Evolutionary conservation across 2,329 filamentous ascomycete genomes (phyloP).

Genomic region (Bertia moriformis): DNA sequence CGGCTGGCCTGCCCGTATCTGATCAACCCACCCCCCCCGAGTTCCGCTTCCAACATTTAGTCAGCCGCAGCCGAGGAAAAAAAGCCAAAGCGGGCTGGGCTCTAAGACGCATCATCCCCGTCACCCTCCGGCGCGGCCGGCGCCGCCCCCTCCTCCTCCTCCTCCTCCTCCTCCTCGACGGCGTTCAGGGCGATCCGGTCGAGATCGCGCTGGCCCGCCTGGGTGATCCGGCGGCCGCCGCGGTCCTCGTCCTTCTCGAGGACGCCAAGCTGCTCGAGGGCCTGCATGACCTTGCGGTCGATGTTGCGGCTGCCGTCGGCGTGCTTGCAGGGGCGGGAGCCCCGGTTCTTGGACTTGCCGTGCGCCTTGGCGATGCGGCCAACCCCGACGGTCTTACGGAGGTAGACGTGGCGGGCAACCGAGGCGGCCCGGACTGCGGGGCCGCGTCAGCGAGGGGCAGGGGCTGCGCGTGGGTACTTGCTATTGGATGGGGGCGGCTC

Average conservation of each 20-base stretch:
- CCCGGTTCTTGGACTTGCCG: slow-evolving; percentile 94
- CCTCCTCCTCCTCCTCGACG: background rate
- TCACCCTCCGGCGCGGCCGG: too few relatives aligned
- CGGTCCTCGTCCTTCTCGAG: slow-evolving; percentile 96
- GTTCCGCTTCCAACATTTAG: too few relatives aligned
- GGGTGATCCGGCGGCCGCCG: slow-evolving; percentile 95
- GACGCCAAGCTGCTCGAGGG: slow-evolving; percentile 98
- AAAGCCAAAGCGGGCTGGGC: too few relatives aligned
- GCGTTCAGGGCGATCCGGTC: slow-evolving; percentile 43
- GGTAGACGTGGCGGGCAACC: slow-evolving; percentile 95
- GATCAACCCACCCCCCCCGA: too few relatives aligned
- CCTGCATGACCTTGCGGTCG: slow-evolving; percentile 94
- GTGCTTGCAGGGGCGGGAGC: slow-evolving; percentile 80
- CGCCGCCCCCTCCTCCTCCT: background rate
- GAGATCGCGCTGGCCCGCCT: slow-evolving; percentile 96
- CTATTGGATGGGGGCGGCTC: background rate
- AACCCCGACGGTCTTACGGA: slow-evolving; percentile 98
- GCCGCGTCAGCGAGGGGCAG: slow-evolving; percentile 60
- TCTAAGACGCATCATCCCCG: too few relatives aligned
- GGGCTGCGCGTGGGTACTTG: slow-evolving; percentile 3
- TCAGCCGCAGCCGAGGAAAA: too few relatives aligned
- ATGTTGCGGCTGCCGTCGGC: slow-evolving; percentile 88
- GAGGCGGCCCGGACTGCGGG: slow-evolving; percentile 86
- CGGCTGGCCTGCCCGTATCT: too few relatives aligned
- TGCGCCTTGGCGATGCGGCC: slow-evolving; percentile 94